These are phyloP conservation scores for Nigrograna mackinnonii DNA, from an alignment of 2,329 filamentous ascomycete genomes.

Conservation along the genomic window DNA sequence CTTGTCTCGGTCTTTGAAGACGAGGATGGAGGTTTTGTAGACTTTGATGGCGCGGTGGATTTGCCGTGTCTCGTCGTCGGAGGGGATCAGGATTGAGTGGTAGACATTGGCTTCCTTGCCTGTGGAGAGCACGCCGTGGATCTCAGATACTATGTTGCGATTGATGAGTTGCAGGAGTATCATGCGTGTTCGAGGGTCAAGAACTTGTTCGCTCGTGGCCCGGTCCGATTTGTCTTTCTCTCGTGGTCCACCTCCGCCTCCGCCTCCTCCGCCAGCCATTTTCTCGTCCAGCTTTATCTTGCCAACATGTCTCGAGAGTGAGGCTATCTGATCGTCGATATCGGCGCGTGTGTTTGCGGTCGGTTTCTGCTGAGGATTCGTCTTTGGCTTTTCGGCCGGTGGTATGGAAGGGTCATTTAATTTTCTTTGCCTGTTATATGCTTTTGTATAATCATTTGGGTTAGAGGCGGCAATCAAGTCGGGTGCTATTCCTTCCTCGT, in stretches of 20 bases:
- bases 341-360: slow-evolving; percentile 77
- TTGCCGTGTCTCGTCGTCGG: slow-evolving; percentile 47
- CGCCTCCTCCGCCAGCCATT: slow-evolving; percentile 55
- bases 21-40: slow-evolving; percentile 96
- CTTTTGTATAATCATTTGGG: slow-evolving; percentile 75
- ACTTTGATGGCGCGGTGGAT: slow-evolving; percentile 92
- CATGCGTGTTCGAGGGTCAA: slow-evolving; percentile 94
- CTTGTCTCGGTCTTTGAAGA: slow-evolving; percentile 96
- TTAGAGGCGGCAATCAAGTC: slow-evolving; percentile 62
- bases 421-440: slow-evolving; percentile 82
- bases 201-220: slow-evolving; percentile 90
- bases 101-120: slow-evolving; percentile 99
- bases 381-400: slow-evolving; percentile 64
- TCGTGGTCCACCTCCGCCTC: slow-evolving; percentile 47
- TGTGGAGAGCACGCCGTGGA: slow-evolving; percentile 93
- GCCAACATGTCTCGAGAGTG: slow-evolving; percentile 80
- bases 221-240: slow-evolving; percentile 89
- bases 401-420: slow-evolving; percentile 59
- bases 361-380: slow-evolving; percentile 70
- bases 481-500: slow-evolving; percentile 56
- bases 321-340: slow-evolving; percentile 85
- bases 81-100: slow-evolving; percentile 72
- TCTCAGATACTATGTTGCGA: slow-evolving; percentile 81
- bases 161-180: slow-evolving; percentile 97
- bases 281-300: slow-evolving; percentile 78